phyloP scores from a whole-genome alignment of 2,329 filamentous ascomycete species.

The Coniella lustricola region DNA sequence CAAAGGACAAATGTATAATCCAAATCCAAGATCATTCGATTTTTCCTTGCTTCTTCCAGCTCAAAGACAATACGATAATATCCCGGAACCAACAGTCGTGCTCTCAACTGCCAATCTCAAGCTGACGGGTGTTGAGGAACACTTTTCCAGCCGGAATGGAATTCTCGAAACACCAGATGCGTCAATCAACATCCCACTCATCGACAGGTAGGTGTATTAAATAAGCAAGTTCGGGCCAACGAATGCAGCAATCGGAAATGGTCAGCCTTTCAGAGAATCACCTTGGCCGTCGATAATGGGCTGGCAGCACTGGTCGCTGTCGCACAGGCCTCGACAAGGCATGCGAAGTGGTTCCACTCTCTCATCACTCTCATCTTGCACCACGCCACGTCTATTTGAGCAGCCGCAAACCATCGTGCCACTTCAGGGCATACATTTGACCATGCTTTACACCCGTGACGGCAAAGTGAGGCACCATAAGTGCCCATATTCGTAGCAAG shows the following conservation, averaged over 20 bases:
- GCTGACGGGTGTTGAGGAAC: not conserved
- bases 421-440: conserved; percentile 2
- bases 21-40: too few species aligned
- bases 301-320: not conserved
- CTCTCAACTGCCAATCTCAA: too few species aligned
- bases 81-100: too few species aligned
- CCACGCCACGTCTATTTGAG: conserved; percentile 15
- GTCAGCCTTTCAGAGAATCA: conserved; percentile 4
- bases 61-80: too few species aligned
- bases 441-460: conserved; percentile 4
- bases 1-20: too few species aligned
- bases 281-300: not conserved
- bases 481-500: not conserved
- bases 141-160: not conserved
- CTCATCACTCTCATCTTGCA: conserved; percentile 6
- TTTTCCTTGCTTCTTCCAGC: too few species aligned
- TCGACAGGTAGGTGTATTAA: conserved; percentile 6
- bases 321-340: conserved; percentile 6
- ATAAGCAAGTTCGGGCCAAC: conserved; percentile 3
- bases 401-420: conserved; percentile 8
- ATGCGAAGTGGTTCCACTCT: conserved; percentile 11
- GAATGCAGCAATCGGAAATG: conserved; percentile 11
- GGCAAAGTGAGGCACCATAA: not conserved
- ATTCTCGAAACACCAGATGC: not conserved
- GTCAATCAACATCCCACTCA: conserved; percentile 16